Conservation (phyloP, 306 rosid species). For the Prunus mume region DNA sequence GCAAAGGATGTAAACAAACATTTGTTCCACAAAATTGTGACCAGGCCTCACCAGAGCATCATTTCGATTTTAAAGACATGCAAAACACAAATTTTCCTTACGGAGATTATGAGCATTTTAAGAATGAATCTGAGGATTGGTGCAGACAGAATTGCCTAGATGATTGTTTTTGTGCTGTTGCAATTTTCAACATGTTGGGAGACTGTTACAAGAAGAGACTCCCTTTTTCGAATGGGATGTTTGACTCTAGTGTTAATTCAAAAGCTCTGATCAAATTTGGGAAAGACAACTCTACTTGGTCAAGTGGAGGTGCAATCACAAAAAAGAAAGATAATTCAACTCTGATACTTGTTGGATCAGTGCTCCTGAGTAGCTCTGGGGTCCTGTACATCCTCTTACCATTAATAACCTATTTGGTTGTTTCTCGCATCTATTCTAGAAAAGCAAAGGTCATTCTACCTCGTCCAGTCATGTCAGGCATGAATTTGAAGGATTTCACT, state of each 20-base stretch:
- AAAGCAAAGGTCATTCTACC: not conserved
- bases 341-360: conserved; percentile 9
- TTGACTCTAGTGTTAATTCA: no score
- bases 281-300: not conserved
- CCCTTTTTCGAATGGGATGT: no score
- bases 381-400: not conserved
- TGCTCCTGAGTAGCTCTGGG: not conserved
- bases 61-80: no score
- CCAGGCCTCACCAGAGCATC: no score
- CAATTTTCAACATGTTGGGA: no score
- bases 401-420: not conserved
- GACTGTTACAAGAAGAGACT: no score
- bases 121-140: fast-evolving
- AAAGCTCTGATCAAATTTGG: conserved; percentile 20
- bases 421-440: not conserved
- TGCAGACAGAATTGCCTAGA: no score
- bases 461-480: not conserved
- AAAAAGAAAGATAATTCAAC: conserved; percentile 10
- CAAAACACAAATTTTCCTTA: no score
- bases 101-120: no score
- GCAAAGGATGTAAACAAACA: no score
- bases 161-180: no score
- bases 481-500: conserved; percentile 17
- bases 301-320: not conserved
- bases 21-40: no score